phyloP scores from a whole-genome alignment of 2,329 filamentous ascomycete genomes.

The Moelleriella libera region DNA sequence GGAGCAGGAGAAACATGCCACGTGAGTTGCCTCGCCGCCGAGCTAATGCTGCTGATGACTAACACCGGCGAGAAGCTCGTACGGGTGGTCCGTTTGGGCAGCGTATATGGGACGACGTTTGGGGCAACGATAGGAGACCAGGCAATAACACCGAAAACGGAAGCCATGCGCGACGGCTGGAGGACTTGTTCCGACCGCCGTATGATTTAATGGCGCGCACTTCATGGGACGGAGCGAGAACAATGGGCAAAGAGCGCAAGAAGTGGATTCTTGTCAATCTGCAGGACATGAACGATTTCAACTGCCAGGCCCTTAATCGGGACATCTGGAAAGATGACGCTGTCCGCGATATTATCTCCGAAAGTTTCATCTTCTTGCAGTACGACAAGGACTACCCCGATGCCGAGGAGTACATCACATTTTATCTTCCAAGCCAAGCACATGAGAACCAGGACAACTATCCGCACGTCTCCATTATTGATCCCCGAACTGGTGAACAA shows the following conservation, averaged over 20 bases:
- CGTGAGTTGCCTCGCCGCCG: constrained; percentile 11
- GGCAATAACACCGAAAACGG: constrained; percentile 28
- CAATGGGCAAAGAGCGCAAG: constrained; percentile 72
- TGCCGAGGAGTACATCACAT: constrained; percentile 70
- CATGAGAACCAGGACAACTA: constrained; percentile 80
- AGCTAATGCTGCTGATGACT: too few species aligned
- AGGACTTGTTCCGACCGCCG: constrained; percentile 84
- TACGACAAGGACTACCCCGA: constrained; percentile 76
- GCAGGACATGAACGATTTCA: constrained; percentile 84
- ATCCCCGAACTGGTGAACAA: constrained; percentile 90
- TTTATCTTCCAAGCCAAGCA: constrained; percentile 62
- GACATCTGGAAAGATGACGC: constrained; percentile 88
- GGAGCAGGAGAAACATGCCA: constrained; percentile 23
- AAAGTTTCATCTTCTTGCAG: constrained; percentile 93
- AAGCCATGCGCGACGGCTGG: constrained; percentile 62
- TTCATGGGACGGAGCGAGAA: constrained; percentile 72
- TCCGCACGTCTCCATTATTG: constrained; percentile 89
- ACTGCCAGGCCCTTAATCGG: constrained; percentile 85
- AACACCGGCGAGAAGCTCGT: constrained; percentile 1
- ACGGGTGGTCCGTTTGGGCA: constrained; percentile 22
- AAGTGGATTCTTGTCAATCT: constrained; percentile 96
- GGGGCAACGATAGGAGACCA: constrained; percentile 14
- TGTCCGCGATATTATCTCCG: constrained; percentile 66
- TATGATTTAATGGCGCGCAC: constrained; percentile 75
- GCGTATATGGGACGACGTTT: constrained; percentile 22